Percentiles rank a stretch among this genome's conserved stretches.
Conservation (phyloP, 306 rosid species). For the Trifolium pratense region DNA sequence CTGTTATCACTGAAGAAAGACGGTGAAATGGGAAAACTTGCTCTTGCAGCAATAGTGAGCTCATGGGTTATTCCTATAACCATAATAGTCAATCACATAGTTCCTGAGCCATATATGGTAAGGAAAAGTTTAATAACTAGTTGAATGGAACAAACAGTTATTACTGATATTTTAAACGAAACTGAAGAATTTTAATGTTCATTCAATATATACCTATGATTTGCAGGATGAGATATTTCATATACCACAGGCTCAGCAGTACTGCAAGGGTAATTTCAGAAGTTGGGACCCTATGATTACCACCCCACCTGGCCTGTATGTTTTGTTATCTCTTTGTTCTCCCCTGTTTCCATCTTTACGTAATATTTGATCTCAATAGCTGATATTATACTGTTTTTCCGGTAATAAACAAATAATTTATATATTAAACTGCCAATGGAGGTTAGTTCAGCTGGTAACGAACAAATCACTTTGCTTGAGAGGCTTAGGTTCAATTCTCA, state of each 20-base stretch:
- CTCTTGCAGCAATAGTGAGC: conserved; percentile 74
- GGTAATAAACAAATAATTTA: background rate
- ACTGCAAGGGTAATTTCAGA: conserved; percentile 80
- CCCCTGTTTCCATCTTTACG: background rate
- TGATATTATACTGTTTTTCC: conserved; percentile 8
- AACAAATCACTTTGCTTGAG: conserved; percentile 14
- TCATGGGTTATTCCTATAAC: conserved; percentile 77
- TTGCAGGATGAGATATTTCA: conserved; percentile 97
- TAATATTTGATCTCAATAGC: conserved; percentile 4
- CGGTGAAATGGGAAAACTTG: conserved; percentile 66
- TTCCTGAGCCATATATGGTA: conserved; percentile 90
- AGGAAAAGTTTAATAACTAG: background rate
- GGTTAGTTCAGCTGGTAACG: conserved; percentile 11
- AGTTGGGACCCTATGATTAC: conserved; percentile 99
- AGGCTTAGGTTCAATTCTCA: conserved; percentile 10
- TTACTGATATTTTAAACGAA: conserved; percentile 20
- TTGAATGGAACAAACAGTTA: background rate
- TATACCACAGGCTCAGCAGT: conserved; percentile 77
- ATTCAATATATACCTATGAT: conserved; percentile 5
- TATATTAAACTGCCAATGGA: conserved; percentile 5
- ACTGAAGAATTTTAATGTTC: conserved; percentile 19
- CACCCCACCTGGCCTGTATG: conserved; percentile 96
- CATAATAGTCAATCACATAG: conserved; percentile 62
- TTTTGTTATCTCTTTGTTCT: conserved; percentile 29
- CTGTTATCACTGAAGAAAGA: conserved; percentile 23